A percentile compares a stretch with the other conserved stretches of the same genome.
These are phyloP conservation scores for Globisporangium iwayamae DNA, from an alignment of 352 stramenopile species.

Conservation along the genomic window DNA sequence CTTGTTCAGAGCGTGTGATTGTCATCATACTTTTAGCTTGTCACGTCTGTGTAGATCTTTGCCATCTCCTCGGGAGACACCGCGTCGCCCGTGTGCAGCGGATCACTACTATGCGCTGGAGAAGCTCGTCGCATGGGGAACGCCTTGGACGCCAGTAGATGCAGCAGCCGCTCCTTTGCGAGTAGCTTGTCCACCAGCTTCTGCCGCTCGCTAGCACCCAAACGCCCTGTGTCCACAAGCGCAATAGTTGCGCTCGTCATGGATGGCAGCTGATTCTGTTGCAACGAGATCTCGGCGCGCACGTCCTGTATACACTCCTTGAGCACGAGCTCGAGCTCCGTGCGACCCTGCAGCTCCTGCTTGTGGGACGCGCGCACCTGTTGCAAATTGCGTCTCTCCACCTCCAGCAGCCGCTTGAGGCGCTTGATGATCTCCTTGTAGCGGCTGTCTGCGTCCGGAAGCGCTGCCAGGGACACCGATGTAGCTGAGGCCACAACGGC, in stretches of 20 bases:
- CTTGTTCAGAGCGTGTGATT: not conserved
- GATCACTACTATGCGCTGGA: conserved; percentile 22
- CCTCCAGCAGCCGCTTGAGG: conserved; percentile 86
- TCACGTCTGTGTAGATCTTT: conserved; percentile 38
- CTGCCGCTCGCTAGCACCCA: conserved; percentile 50
- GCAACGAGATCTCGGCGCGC: conserved; percentile 40
- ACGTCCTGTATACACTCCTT: conserved; percentile 85
- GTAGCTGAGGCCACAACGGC: conserved; percentile 11
- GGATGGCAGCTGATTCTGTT: conserved; percentile 25
- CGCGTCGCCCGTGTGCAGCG: conserved; percentile 40
- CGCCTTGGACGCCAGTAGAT: conserved; percentile 70
- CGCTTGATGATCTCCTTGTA: conserved; percentile 94
- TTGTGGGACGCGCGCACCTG: conserved; percentile 76
- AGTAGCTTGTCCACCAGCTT: conserved; percentile 75
- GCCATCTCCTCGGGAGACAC: conserved; percentile 44
- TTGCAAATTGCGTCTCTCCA: conserved; percentile 74
- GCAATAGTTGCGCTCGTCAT: conserved; percentile 12
- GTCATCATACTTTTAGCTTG: not conserved
- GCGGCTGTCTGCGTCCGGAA: conserved; percentile 53
- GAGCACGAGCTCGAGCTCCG: conserved; percentile 79
- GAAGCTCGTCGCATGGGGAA: conserved; percentile 42
- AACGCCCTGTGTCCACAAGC: conserved; percentile 8
- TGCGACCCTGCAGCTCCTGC: conserved; percentile 67
- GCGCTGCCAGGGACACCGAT: not conserved
- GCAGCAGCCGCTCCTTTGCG: conserved; percentile 79